Evolutionary conservation across 495 filamentous ascomycete genomes (phyloP), one percentile per base, ranked within the genome.

Genomic region (Tetracladium marchalianum): DNA sequence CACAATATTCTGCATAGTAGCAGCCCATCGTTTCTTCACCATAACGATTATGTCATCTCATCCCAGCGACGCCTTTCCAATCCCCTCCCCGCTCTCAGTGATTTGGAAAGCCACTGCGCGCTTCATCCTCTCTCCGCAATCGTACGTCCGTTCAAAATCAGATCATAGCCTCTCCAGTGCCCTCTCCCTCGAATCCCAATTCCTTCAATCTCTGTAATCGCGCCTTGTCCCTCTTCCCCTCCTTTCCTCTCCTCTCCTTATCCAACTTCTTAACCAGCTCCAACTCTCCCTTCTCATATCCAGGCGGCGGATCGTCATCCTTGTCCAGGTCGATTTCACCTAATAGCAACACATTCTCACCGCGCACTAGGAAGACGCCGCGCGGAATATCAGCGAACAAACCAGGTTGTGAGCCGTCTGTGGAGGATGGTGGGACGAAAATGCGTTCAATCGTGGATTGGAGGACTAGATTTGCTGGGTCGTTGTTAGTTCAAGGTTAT

Each of bases 301-400:
- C 75, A 19, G 77, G 65, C 0, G 90, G 89, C 33, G 88, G 66
- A 39, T 94, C 80, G 63, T 97, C 90, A 64, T 97, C 90, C 54
- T 83, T 88, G 66, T 97, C 90, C 13, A 96, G 76, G 56, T 97
- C 90, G 62, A 97, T 93, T 71, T 97, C 90, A 36, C 90, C 90
- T 4, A 97, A 67, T 40, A 97, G 64, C 24, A 94, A 66, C 8
- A 96, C 88, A 56, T 97, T 97, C 72, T 97, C 90, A 34, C 90
- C 90, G 13, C 90, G 75, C 13, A 97, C 87, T 16, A 97, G 70
- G 60, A 86, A 96, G 49, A 93, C 76, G 13, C 90, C 90, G 19
- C 85, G 77, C 1, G 76, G 69, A 35, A 92, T 73, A 60, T 94
- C 87, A 35, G 85, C 86, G 59, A 89, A 97, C 27, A 87, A 68